Base-by-base conservation (phyloP, 2,329 filamentous ascomycete genomes). In the Monilinia aucupariae region DNA sequence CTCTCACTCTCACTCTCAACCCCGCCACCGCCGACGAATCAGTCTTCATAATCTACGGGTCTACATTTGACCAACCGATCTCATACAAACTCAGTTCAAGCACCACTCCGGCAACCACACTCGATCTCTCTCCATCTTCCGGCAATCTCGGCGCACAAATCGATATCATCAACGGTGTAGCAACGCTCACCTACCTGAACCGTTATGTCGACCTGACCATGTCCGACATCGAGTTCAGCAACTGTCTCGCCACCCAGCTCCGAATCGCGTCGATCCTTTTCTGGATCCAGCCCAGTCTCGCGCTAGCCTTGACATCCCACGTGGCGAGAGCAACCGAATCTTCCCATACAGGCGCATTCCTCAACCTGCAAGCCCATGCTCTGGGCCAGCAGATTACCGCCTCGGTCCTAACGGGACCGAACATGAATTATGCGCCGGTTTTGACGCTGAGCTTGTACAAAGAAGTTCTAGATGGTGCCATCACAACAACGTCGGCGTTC, bases 1-100 rank as follows among this genome's bases (percentile, higher is more conserved):
- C 50, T 6, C 9, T 52, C 9, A 37, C 32, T n/a, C 13, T 52
- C 17, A 52, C 27, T n/a, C 50, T 52, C 50, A 22, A 52, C 15
- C 50, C 8, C 17, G n/a, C 50, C 17, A 37, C 13, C 32, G 10
- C 30, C 50, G 17, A 52, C 30, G 50, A 52, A 37, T 52, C 50
- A n/a, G 50, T 6, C 8, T 52, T 52, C 37, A 12, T n/a, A 37
- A 52, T 52, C n/a, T 52, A 52, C 37, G 50, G 30, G n/a, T 52
- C 50, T 5, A 52, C 27, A 52, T 52, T 52, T 20, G 50, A 52
- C 50, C 50, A 52, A 52, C 30, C 50, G 5, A 52, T 52, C 34
- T 52, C 50, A 15, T 52, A 52, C 50, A 52, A 52, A n/a, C 20
- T 52, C 3, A 52, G 37, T 52, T 52, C 50, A 52, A 52, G 50